Percentiles rank a stretch among this genome's conserved stretches.
These are phyloP conservation scores for Rhodomyrtus tomentosa DNA, from an alignment of 345 rosid species.

Conservation along the genomic window DNA sequence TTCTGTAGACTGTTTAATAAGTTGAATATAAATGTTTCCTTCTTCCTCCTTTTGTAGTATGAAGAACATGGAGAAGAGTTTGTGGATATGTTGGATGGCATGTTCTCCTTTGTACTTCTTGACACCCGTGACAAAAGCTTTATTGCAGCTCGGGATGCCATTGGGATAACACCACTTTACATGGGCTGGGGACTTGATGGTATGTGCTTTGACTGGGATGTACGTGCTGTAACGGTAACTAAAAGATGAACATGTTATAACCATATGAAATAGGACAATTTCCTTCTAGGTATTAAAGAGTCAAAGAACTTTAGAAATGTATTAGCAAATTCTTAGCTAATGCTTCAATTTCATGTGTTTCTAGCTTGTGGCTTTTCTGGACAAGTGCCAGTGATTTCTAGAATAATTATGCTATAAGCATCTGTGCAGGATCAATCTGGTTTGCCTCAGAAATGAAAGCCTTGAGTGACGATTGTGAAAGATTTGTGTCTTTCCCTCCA, in stretches of 20 bases:
- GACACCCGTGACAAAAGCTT: constrained; percentile 80
- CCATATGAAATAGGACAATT: background rate
- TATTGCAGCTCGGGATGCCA: constrained; percentile 91
- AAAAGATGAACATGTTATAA: background rate
- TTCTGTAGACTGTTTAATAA: background rate
- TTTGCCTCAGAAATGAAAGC: constrained; percentile 91
- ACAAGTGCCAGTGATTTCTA: background rate
- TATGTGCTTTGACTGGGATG: constrained; percentile 6
- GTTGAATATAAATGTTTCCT: background rate
- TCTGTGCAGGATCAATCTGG: constrained; percentile 68
- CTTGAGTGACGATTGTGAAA: constrained; percentile 84
- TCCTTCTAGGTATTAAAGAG: background rate
- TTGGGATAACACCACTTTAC: constrained; percentile 90
- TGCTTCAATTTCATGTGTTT: background rate
- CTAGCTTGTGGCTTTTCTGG: background rate
- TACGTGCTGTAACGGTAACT: background rate
- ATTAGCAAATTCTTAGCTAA: background rate
- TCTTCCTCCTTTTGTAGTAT: constrained; percentile 26
- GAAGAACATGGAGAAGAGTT: constrained; percentile 89
- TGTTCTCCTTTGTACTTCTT: constrained; percentile 88
- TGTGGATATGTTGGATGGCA: constrained; percentile 88
- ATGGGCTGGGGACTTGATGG: constrained; percentile 97
- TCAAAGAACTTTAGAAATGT: background rate
- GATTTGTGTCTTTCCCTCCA: constrained; percentile 78
- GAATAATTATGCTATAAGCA: background rate